A percentile compares a stretch with the other conserved stretches of the same genome.
Evolutionary conservation across 208 protist species (phyloP).

Genomic region (Crithidia mellificae): DNA sequence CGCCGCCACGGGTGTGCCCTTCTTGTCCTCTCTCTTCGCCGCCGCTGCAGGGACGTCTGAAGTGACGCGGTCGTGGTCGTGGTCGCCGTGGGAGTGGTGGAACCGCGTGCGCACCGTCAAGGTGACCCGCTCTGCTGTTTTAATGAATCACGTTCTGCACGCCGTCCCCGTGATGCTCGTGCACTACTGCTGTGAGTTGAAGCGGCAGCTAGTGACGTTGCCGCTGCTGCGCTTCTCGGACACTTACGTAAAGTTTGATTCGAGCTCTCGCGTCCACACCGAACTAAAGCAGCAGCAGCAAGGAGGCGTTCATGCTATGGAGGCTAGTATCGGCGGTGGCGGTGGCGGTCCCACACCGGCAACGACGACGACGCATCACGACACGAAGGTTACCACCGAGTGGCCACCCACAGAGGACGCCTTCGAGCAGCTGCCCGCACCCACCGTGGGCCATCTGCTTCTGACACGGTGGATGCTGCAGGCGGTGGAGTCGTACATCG

Average conservation of each 20-base stretch:
- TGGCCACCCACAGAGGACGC: constrained; percentile 30
- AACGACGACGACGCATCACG: constrained; percentile 8
- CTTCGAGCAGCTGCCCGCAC: constrained; percentile 14
- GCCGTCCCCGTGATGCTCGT: constrained; percentile 59
- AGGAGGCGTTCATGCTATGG: no score
- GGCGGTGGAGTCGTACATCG: constrained; percentile 46
- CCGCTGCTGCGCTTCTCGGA: constrained; percentile 63
- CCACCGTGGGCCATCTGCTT: constrained; percentile 32
- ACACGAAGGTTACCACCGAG: not conserved
- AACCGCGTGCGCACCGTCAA: constrained; percentile 30
- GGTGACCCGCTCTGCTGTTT: constrained; percentile 40
- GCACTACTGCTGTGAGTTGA: constrained; percentile 66
- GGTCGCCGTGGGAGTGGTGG: constrained; percentile 29
- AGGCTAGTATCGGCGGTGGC: not conserved
- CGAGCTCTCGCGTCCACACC: not conserved
- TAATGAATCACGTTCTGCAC: constrained; percentile 66
- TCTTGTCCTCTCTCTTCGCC: not conserved
- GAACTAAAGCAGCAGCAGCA: no score
- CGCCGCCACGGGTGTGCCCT: not conserved
- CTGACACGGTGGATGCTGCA: constrained; percentile 45
- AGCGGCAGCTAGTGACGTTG: constrained; percentile 63
- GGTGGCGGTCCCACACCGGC: not conserved
- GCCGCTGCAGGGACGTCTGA: no score
- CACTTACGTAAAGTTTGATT: constrained; percentile 11
- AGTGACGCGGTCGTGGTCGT: no score